phyloP scores from a whole-genome alignment of 1,284 basidiomycete species.

The Agaricales sp. region DNA sequence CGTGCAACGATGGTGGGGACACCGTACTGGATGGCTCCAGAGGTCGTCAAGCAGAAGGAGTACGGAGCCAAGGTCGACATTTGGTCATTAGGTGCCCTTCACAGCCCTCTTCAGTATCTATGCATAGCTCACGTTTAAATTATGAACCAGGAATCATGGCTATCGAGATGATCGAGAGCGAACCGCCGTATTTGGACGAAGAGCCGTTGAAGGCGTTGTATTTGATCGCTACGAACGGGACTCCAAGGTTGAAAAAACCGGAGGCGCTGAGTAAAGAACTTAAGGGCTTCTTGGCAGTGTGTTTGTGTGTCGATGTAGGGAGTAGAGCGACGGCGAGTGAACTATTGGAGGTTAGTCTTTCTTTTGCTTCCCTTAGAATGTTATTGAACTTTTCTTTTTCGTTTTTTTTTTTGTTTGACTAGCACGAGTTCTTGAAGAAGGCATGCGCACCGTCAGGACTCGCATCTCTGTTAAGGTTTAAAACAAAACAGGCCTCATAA shows the following conservation, averaged over 20 bases:
- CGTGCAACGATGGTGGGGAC: constrained; percentile 99
- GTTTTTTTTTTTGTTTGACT: constrained; percentile 11
- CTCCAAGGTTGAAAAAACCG: constrained; percentile 94
- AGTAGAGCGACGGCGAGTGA: constrained; percentile 92
- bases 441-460: constrained; percentile 75
- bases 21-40: constrained; percentile 99
- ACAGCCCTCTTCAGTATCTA: background rate
- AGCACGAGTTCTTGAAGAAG: constrained; percentile 91
- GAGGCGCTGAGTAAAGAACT: constrained; percentile 87
- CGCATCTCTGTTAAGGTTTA: constrained; percentile 75
- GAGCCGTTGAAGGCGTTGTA: constrained; percentile 97
- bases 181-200: constrained; percentile 96
- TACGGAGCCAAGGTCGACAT: constrained; percentile 99
- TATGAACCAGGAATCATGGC: constrained; percentile 65
- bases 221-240: constrained; percentile 96
- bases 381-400: background rate
- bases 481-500: constrained; percentile 31
- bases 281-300: constrained; percentile 94
- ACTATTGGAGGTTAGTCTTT: constrained; percentile 66
- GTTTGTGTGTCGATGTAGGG: constrained; percentile 93
- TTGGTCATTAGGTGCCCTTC: constrained; percentile 85
- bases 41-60: constrained; percentile 98
- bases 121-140: no score
- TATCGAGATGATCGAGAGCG: constrained; percentile 99
- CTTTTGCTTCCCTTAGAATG: constrained; percentile 7